phyloP scores from a whole-genome alignment of 495 filamentous ascomycete genomes.

The Aspergillus hancockii region DNA sequence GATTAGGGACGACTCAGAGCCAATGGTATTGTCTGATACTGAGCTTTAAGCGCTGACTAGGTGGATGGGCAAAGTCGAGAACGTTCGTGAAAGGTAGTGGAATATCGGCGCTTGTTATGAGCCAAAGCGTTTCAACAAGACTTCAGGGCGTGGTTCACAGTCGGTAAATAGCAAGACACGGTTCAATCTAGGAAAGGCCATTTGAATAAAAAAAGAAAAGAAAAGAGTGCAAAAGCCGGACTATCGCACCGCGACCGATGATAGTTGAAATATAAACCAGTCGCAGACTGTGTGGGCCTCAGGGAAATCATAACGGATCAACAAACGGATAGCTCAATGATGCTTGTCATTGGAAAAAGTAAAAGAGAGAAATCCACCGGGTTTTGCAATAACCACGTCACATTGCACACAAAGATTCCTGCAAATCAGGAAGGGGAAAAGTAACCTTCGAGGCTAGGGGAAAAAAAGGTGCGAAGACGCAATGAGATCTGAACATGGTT shows the following conservation, averaged over 20 bases:
- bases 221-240: background rate
- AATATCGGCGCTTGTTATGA: conserved; percentile 21
- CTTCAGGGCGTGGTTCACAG: background rate
- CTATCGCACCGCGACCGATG: background rate
- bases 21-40: conserved; percentile 20
- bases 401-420: conserved; percentile 10
- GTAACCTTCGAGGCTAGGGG: conserved; percentile 6
- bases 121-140: background rate
- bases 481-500: conserved; percentile 22
- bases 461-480: conserved; percentile 9
- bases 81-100: conserved; percentile 13
- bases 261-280: conserved; percentile 5
- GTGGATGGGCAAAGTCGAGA: conserved; percentile 17
- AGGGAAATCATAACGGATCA: conserved; percentile 3
- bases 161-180: background rate
- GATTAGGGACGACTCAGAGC: conserved; percentile 10
- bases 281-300: background rate
- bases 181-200: background rate
- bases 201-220: background rate
- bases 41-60: conserved; percentile 26
- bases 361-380: conserved; percentile 11
- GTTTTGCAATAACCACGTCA: conserved; percentile 18
- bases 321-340: conserved; percentile 8
- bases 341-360: conserved; percentile 15
- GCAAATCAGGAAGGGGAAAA: conserved; percentile 2